These are phyloP conservation scores for Apophysomyces sp. DNA, from an alignment of 371 early-diverging fungal genomes.

Conservation along the genomic window DNA sequence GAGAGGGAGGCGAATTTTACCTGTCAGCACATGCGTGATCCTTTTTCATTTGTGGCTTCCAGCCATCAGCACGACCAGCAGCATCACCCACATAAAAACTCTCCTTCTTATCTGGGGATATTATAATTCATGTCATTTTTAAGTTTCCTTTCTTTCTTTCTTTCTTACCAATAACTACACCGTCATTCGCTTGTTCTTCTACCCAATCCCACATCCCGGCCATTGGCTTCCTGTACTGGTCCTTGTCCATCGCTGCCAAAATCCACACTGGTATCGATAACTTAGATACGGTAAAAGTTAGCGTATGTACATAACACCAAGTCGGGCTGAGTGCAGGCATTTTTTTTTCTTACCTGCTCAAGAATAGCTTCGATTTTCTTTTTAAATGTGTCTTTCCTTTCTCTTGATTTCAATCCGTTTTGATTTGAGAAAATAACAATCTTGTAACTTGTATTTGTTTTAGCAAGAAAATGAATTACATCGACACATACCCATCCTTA, in stretches of 20 bases:
- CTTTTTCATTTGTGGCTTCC: constrained; percentile 57
- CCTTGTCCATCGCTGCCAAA: constrained; percentile 65
- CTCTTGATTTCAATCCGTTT: constrained; percentile 47
- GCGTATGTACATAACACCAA: constrained; percentile 17
- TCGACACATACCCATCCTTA: constrained; percentile 54
- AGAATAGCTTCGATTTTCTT: constrained; percentile 50
- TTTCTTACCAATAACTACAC: constrained; percentile 38
- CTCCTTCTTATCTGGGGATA: constrained; percentile 34
- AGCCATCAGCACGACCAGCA: constrained; percentile 74
- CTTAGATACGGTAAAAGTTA: constrained; percentile 1
- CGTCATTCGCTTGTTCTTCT: constrained; percentile 41
- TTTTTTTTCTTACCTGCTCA: constrained; percentile 16
- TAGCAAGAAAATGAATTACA: not conserved
- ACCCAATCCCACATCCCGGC: constrained; percentile 83
- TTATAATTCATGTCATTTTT: not conserved
- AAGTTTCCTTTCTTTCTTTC: too few relatives aligned
- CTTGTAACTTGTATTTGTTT: constrained; percentile 45
- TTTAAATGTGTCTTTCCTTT: constrained; percentile 52
- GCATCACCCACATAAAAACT: constrained; percentile 93
- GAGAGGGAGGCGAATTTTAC: constrained; percentile 17
- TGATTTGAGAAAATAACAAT: constrained; percentile 81
- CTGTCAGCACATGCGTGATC: constrained; percentile 83
- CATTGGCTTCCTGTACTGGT: constrained; percentile 81
- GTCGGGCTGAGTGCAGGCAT: constrained; percentile 19
- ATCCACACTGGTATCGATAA: constrained; percentile 52